Evolutionary conservation across 208 protist genomes (phyloP).

Genomic region (Endotrypanum monterogeii): DNA sequence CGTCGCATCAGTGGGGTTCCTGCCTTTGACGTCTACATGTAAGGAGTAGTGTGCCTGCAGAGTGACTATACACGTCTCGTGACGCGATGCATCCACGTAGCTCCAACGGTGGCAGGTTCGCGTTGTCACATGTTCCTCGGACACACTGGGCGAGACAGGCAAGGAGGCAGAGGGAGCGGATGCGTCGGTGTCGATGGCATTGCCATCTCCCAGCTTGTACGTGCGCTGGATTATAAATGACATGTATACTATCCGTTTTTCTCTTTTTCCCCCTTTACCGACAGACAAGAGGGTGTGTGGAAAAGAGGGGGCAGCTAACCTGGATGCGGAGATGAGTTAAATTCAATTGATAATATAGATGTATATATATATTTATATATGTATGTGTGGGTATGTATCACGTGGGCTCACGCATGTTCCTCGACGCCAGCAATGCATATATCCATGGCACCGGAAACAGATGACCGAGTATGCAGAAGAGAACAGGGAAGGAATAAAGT

Average conservation of each 20-base stretch:
- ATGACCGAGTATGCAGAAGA: too few relatives aligned
- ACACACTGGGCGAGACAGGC: neutral
- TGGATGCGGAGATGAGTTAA: neutral
- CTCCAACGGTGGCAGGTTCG: constrained; percentile 30
- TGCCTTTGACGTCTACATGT: constrained; percentile 15
- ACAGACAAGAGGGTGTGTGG: neutral
- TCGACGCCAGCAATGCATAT: too few relatives aligned
- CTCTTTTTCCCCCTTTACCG: too few relatives aligned
- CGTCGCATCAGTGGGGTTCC: neutral
- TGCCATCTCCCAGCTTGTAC: constrained; percentile 7
- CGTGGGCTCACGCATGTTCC: too few relatives aligned
- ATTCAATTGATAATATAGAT: neutral
- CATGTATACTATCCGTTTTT: neutral
- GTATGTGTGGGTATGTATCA: neutral
- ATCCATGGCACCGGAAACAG: too few relatives aligned
- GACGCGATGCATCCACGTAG: constrained; percentile 12
- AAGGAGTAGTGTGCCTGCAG: constrained; percentile 29
- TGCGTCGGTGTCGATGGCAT: neutral
- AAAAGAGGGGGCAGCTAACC: neutral
- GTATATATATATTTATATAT: neutral
- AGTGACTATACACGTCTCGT: constrained; percentile 31
- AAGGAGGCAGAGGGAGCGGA: neutral
- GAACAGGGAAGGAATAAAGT: too few relatives aligned
- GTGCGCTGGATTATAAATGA: constrained; percentile 5
- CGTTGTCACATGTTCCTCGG: constrained; percentile 3